These are phyloP conservation scores for Westerdykella aurantiaca DNA, from an alignment of 2,329 filamentous ascomycete species.

Conservation along the genomic window DNA sequence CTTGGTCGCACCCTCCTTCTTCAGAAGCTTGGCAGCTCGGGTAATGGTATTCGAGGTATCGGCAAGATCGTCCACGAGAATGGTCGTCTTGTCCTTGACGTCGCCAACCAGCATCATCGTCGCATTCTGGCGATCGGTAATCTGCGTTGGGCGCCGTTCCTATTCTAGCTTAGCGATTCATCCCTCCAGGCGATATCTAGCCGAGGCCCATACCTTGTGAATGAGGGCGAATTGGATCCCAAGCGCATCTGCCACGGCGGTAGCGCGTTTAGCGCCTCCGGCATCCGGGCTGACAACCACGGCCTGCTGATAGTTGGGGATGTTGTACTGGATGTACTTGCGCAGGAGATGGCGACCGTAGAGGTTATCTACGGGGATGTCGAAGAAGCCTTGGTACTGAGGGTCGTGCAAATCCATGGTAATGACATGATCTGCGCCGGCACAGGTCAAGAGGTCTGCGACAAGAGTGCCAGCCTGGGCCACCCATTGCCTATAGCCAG, in stretches of 20 bases:
- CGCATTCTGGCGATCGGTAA: conserved; percentile 71
- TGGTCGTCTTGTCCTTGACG: conserved; percentile 72
- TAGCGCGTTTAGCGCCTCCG: conserved; percentile 92
- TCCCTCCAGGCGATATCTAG: not conserved
- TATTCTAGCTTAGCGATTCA: conserved; percentile 32
- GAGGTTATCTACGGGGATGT: conserved; percentile 96
- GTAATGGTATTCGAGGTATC: conserved; percentile 98
- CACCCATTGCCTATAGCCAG: conserved; percentile 97
- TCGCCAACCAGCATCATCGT: conserved; percentile 95
- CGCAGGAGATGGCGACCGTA: conserved; percentile 73
- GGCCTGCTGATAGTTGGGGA: conserved; percentile 75
- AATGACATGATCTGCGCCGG: conserved; percentile 93
- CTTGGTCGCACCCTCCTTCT: conserved; percentile 81
- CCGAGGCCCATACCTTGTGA: conserved; percentile 69
- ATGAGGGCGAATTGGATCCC: conserved; percentile 96
- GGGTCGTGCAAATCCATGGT: conserved; percentile 96
- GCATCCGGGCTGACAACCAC: conserved; percentile 96
- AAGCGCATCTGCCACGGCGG: conserved; percentile 86
- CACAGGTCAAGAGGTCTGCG: conserved; percentile 88
- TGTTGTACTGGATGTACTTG: conserved; percentile 69
- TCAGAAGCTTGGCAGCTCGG: conserved; percentile 89
- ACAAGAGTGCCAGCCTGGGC: conserved; percentile 93
- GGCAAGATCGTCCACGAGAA: conserved; percentile 88
- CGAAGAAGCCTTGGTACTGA: conserved; percentile 98
- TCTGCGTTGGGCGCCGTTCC: conserved; percentile 84